Evolutionary conservation across 768 basidiomycete genomes (phyloP), one percentile per base, ranked within the genome.

Genomic region (Termitomyces heimii): DNA sequence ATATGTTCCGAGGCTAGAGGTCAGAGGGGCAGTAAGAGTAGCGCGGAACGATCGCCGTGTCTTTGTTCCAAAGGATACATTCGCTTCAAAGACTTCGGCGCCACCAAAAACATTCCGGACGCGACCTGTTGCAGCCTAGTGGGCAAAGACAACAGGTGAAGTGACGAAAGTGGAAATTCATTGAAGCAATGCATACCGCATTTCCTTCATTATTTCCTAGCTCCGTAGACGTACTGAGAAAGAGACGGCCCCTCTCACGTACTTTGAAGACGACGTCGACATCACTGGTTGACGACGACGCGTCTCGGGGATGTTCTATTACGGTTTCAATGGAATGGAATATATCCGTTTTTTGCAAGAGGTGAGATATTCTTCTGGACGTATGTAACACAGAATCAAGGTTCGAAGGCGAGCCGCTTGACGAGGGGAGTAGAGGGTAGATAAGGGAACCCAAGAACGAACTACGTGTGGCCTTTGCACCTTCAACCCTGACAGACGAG

Each of bases 201-300:
- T 76, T 94, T 12, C 92, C 96, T 70, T 98, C 97, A 50, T 86
- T 88, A 58, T 96, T 94, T 4, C 97, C 96, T 6, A 98, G 76
- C 66, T 98, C 94, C 3, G 95, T 98, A 5, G 90, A 81, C 3
- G 86, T 91, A 61, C 89, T 91, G 7, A 95, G 64, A 63, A 80
- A 92, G 62, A 86, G 83, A 37, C 91, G 75, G 5, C 91, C 84
- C 55, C 81, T 82, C 70, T 98, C 95, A 40, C 80, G 76, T 3
- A 92, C 80, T 58, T 82, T 80, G 70, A 96, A 84, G 2, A 95
- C 80, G 37, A 98, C 68, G 64, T 97, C 92, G 12, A 95, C 81
- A 60, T 90, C 89, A 9, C 78, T 80, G 10, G 72, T 69, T 48
- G 75, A 68, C 1, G 86, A 82, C 7, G 85, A 69, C 0, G 78